These are phyloP conservation scores for Cyclotella atomus DNA, from an alignment of 108 stramenopile genomes.

Conservation along the genomic window DNA sequence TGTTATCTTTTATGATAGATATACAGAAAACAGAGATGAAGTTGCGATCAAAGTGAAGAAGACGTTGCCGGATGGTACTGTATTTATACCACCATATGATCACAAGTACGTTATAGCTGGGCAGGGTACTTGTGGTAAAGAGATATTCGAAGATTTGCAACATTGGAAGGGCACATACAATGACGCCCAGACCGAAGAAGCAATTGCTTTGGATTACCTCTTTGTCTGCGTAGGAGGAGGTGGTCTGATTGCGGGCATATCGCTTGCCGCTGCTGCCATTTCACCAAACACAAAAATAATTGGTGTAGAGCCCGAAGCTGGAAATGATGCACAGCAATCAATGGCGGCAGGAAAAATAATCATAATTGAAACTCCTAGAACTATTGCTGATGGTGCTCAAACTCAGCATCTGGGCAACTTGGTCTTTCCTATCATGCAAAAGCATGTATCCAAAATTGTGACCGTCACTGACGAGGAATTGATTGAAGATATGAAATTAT, in stretches of 20 bases:
- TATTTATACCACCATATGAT: slow-evolving; percentile 50
- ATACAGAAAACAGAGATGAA: slow-evolving; percentile 43
- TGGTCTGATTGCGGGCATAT: slow-evolving; percentile 60
- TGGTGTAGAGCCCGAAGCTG: slow-evolving; percentile 59
- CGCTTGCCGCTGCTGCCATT: slow-evolving; percentile 42
- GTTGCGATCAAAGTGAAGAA: slow-evolving; percentile 28
- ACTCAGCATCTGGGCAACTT: slow-evolving; percentile 60
- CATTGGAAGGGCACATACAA: slow-evolving; percentile 13
- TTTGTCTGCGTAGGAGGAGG: slow-evolving; percentile 73
- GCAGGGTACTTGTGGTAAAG: slow-evolving; percentile 45
- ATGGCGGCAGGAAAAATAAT: slow-evolving; percentile 37
- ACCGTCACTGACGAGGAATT: slow-evolving; percentile 69
- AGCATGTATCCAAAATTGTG: slow-evolving; percentile 58
- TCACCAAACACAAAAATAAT: slow-evolving; percentile 60
- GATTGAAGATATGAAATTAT: slow-evolving; percentile 47
- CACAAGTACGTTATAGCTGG: slow-evolving; percentile 53
- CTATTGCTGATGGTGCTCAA: slow-evolving; percentile 72
- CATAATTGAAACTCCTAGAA: slow-evolving; percentile 51
- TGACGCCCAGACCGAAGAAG: neutral
- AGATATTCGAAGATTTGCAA: slow-evolving; percentile 43
- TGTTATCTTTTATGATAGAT: slow-evolving; percentile 49
- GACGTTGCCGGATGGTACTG: slow-evolving; percentile 30
- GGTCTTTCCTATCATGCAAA: slow-evolving; percentile 59
- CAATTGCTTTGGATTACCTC: slow-evolving; percentile 52
- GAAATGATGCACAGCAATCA: slow-evolving; percentile 61